Base-by-base conservation (phyloP, 305 asterid species). In the Fraxinus baroniana region DNA sequence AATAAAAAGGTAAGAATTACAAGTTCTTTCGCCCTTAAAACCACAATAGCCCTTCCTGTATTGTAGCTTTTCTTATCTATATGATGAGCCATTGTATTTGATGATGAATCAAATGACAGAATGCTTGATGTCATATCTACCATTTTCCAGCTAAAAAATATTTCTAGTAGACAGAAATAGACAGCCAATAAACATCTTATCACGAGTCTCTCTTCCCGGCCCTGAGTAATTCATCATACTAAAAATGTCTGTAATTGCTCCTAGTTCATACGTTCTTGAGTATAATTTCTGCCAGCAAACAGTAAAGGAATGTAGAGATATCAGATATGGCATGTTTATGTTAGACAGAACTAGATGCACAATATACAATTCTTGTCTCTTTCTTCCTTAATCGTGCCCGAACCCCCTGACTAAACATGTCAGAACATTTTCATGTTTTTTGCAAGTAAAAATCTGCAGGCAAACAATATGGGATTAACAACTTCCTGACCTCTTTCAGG, bases 401-500 rank as follows among this genome's bases (percentile, higher is more conserved):
- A 15, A 17, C 7, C 18, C 57, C 22, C 62, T 17, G 22, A 17
- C 22, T 52, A 52, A 46, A 13, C 57, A 46, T 13, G 57, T 46
- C n/a, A 52, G 7, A 52, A 52, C 7, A 17, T 52, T 13, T 49
- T 17, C 64, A 52, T 52, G 64, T 17, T 52, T n/a, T 52, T 52
- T 52, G 64, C 64, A 52, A 17, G 64, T 17, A 4, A 52, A 12
- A 52, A 52, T 52, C 64, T 52, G 64, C 22, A 52, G 22, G 26
- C 66, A 55, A 55, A 55, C 66, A n/a, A 55, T 2, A 18, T 1
- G 66, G 26, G 3, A 55, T n/a, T 55, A 55, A 55, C 72, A 22
- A 24, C 24, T 62, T 62, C 72, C 17, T 24, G 5, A 22, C 33
- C 9, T 62, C 72, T 15, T 44, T 18, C 74, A 93, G 98, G 98